Percentiles rank a stretch among this genome's conserved stretches.
phyloP scores from a whole-genome alignment of 345 rosid genomes.

The Salix caprea region DNA sequence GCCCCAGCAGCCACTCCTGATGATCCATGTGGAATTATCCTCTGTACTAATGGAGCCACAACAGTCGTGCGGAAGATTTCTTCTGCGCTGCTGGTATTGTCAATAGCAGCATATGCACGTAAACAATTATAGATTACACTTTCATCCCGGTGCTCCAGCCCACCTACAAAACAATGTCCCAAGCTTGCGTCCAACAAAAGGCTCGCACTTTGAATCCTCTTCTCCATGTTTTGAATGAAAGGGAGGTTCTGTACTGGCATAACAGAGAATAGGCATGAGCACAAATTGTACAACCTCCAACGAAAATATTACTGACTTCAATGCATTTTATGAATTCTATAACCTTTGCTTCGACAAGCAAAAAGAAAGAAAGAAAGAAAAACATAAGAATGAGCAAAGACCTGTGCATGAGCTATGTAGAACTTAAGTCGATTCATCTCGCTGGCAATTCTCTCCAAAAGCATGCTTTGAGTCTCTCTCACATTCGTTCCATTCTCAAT shows the following conservation, averaged over 20 bases:
- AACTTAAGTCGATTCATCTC: conserved; percentile 97
- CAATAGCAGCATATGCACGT: conserved; percentile 93
- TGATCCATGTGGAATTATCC: conserved; percentile 54
- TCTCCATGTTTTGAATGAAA: conserved; percentile 94
- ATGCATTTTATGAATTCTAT: background rate
- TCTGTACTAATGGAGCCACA: conserved; percentile 71
- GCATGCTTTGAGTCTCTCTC: conserved; percentile 95
- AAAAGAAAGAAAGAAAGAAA: background rate
- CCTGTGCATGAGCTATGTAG: conserved; percentile 89
- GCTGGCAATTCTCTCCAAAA: conserved; percentile 92
- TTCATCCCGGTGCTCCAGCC: conserved; percentile 76
- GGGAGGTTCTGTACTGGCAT: conserved; percentile 99
- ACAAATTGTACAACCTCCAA: conserved; percentile 18
- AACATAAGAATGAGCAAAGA: conserved; percentile 30
- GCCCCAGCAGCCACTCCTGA: conserved; percentile 42
- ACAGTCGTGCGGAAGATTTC: conserved; percentile 73
- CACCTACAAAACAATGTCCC: conserved; percentile 92
- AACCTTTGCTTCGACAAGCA: background rate
- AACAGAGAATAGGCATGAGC: conserved; percentile 52
- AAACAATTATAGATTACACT: conserved; percentile 91
- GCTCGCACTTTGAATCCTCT: conserved; percentile 89
- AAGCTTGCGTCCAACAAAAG: conserved; percentile 82
- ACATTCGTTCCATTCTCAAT: conserved; percentile 70
- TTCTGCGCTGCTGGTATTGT: conserved; percentile 72
- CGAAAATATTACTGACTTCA: background rate